Evolutionary conservation across 225 moss, liverwort and hornwort genomes (phyloP).

Genomic region (Bryoerythrophyllum caledonicum): DNA sequence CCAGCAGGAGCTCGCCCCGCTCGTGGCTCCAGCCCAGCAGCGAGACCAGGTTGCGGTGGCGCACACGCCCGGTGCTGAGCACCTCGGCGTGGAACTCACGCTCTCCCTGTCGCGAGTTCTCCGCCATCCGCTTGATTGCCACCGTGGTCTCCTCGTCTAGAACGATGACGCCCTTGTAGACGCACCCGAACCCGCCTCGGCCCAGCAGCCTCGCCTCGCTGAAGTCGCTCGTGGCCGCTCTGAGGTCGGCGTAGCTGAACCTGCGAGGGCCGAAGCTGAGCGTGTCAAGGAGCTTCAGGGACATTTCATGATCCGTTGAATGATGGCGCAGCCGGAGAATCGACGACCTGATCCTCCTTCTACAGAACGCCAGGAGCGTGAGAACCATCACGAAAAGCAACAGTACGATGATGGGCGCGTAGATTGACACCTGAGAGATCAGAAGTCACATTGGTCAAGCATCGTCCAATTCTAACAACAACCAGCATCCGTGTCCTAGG

Average conservation of each 20-base stretch:
- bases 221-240: conserved; percentile 33
- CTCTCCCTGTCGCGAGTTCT: conserved; percentile 4
- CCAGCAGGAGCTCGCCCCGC: conserved; percentile 18
- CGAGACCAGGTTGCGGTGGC: conserved; percentile 40
- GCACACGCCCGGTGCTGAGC: conserved; percentile 31
- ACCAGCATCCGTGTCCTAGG: too few species aligned
- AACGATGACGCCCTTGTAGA: conserved; percentile 32
- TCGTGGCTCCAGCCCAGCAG: conserved; percentile 56
- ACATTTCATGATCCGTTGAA: background rate
- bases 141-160: background rate
- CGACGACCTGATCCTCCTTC: background rate
- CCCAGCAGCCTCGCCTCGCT: conserved; percentile 17
- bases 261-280: conserved; percentile 3
- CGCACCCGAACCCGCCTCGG: conserved; percentile 37
- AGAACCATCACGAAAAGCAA: background rate
- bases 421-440: background rate
- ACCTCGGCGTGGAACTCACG: conserved; percentile 40
- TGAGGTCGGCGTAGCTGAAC: conserved; percentile 17
- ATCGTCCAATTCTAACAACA: too few species aligned
- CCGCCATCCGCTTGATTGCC: conserved; percentile 16
- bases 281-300: background rate
- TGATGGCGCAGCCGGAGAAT: background rate
- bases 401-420: background rate
- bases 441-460: background rate
- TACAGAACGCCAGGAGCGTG: background rate